phyloP scores from a whole-genome alignment of 192 early-diverging fungal genomes.

The Phlyctochytrium bullatum region DNA sequence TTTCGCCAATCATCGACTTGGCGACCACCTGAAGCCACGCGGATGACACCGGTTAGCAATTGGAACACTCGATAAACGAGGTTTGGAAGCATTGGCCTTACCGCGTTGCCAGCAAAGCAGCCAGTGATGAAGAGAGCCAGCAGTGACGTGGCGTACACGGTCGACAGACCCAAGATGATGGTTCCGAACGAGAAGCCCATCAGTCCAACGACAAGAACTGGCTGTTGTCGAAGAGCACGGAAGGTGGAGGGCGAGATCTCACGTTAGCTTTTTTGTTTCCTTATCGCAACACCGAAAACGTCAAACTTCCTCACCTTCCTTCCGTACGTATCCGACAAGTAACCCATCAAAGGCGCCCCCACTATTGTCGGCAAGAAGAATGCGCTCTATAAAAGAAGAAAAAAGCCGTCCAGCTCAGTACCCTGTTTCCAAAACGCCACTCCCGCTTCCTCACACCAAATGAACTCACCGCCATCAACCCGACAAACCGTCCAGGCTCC shows the following conservation, averaged over 20 bases:
- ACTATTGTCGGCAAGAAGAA: slow-evolving; percentile 42
- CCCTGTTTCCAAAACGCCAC: too few relatives aligned
- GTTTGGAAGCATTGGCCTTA: too few relatives aligned
- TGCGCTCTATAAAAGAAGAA: slow-evolving; percentile 18
- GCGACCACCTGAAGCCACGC: too few relatives aligned
- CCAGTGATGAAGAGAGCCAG: slow-evolving; percentile 32
- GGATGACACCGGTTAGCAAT: slow-evolving; percentile 4
- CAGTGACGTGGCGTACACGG: slow-evolving; percentile 22
- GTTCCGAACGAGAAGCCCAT: slow-evolving; percentile 36
- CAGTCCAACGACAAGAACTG: slow-evolving; percentile 32
- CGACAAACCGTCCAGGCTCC: slow-evolving; percentile 33
- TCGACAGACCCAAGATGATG: slow-evolving; percentile 33
- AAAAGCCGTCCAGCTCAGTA: too few relatives aligned
- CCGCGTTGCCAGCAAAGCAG: slow-evolving; percentile 32
- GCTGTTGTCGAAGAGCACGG: slow-evolving; percentile 9
- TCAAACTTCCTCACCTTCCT: slow-evolving; percentile 16
- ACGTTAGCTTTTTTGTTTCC: neutral
- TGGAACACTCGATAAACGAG: too few relatives aligned
- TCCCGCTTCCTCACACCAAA: neutral
- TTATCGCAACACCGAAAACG: neutral
- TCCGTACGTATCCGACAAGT: slow-evolving; percentile 33
- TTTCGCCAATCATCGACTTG: slow-evolving; percentile 46
- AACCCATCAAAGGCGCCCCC: slow-evolving; percentile 38
- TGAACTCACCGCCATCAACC: slow-evolving; percentile 28
- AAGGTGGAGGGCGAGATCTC: too few relatives aligned